phyloP scores from a whole-genome alignment of 768 basidiomycete species.

The Mycena olivaceomarginata region DNA sequence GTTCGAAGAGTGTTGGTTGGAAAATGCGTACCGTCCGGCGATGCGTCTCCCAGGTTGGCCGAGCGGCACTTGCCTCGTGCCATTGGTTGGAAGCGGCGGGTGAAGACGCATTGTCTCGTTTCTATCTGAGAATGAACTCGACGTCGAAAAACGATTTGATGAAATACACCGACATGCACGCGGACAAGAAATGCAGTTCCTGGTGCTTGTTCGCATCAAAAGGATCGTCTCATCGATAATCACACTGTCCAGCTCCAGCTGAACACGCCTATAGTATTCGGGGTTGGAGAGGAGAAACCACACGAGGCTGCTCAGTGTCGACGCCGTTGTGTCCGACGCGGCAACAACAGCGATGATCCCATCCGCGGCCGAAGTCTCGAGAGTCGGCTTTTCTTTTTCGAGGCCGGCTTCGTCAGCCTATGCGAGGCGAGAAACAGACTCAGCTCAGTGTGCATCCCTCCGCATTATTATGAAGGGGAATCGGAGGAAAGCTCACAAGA shows the following conservation, averaged over 20 bases:
- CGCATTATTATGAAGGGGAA: neutral
- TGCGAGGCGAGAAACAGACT: neutral
- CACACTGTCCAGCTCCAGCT: conserved; percentile 55
- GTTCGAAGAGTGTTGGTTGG: neutral
- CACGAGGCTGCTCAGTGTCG: conserved; percentile 54
- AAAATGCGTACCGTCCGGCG: conserved; percentile 10
- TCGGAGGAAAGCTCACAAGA: conserved; percentile 50
- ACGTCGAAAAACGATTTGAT: neutral
- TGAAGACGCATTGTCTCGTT: conserved; percentile 70
- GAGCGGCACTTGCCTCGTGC: conserved; percentile 53
- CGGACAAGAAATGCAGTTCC: conserved; percentile 57
- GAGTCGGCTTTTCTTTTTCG: conserved; percentile 53
- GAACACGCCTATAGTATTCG: conserved; percentile 54
- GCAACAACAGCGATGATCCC: conserved; percentile 63
- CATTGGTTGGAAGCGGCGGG: conserved; percentile 68
- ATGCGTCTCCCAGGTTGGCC: conserved; percentile 3
- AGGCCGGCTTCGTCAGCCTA: conserved; percentile 65
- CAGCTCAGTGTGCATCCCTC: too few species aligned
- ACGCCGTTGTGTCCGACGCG: conserved; percentile 62
- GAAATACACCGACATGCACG: conserved; percentile 54
- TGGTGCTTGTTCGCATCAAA: conserved; percentile 51
- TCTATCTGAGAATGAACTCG: conserved; percentile 49
- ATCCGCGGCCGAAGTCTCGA: conserved; percentile 59
- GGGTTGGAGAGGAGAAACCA: conserved; percentile 60
- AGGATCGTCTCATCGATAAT: conserved; percentile 47